A percentile compares a stretch with the other conserved stretches of the same genome.
Evolutionary conservation across 305 asterid species (phyloP).

Genomic region (Rubia balearica): DNA sequence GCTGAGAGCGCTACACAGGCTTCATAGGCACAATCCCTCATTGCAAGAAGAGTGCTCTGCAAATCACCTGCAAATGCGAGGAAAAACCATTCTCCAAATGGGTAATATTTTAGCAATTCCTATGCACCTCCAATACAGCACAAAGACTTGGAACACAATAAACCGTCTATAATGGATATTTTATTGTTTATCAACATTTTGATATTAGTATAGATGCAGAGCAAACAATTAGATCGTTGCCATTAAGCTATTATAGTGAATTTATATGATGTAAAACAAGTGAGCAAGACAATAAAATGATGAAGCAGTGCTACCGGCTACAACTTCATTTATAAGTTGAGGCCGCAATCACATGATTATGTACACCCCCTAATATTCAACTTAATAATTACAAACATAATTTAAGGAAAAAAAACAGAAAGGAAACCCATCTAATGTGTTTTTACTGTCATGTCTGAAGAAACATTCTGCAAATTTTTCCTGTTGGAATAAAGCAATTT

Average conservation of each 20-base stretch:
- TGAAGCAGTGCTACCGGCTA: background rate
- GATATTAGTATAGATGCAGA: background rate
- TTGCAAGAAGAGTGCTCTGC: conserved; percentile 82
- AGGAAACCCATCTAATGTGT: background rate
- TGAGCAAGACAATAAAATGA: too few relatives aligned
- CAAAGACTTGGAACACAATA: background rate
- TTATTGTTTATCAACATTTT: background rate
- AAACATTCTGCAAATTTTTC: background rate
- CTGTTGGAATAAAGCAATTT: background rate
- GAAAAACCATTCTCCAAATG: conserved; percentile 5
- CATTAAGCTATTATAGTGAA: background rate
- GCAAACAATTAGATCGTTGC: conserved; percentile 1
- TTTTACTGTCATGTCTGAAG: background rate
- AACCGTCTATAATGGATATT: background rate
- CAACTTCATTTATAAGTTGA: background rate
- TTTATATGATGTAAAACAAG: background rate
- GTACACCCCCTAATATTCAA: background rate
- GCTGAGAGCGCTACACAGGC: conserved; percentile 76
- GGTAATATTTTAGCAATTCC: background rate
- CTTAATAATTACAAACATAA: background rate
- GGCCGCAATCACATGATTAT: background rate
- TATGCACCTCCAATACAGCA: background rate
- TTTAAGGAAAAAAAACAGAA: background rate
- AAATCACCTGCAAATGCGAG: conserved; percentile 56
- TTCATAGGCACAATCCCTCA: conserved; percentile 85